These are phyloP conservation scores for Talaromyces sp. DNA, from an alignment of 2,329 filamentous ascomycete species.

Conservation along the genomic window DNA sequence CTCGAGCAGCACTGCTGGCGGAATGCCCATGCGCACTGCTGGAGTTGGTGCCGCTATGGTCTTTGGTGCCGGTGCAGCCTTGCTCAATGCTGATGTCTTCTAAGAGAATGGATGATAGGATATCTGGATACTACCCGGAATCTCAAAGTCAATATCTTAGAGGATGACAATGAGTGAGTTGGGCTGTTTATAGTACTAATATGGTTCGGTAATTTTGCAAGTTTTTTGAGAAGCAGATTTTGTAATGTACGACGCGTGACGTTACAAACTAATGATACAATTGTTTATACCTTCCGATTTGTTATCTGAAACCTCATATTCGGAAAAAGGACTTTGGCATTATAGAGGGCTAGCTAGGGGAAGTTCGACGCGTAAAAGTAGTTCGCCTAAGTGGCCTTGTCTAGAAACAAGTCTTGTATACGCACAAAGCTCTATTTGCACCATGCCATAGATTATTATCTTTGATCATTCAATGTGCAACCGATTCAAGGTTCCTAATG, in stretches of 20 bases:
- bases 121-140: neutral
- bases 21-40: conserved; percentile 2
- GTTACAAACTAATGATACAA: neutral
- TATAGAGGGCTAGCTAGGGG: neutral
- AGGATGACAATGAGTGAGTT: neutral
- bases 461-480: neutral
- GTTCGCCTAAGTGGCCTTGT: neutral
- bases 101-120: neutral
- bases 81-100: conserved; percentile 18
- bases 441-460: neutral
- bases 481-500: neutral
- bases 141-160: neutral
- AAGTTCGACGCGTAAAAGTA: neutral
- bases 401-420: neutral
- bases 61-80: neutral
- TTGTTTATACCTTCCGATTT: neutral
- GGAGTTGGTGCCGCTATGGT: conserved; percentile 11
- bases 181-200: neutral
- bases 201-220: neutral
- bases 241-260: neutral
- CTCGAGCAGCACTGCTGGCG: neutral
- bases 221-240: neutral
- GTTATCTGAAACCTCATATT: neutral
- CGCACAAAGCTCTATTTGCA: neutral
- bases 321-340: neutral